Evolutionary conservation across 805 yeast species (phyloP).

Genomic region (Schwanniomyces pseudopolymorphus): DNA sequence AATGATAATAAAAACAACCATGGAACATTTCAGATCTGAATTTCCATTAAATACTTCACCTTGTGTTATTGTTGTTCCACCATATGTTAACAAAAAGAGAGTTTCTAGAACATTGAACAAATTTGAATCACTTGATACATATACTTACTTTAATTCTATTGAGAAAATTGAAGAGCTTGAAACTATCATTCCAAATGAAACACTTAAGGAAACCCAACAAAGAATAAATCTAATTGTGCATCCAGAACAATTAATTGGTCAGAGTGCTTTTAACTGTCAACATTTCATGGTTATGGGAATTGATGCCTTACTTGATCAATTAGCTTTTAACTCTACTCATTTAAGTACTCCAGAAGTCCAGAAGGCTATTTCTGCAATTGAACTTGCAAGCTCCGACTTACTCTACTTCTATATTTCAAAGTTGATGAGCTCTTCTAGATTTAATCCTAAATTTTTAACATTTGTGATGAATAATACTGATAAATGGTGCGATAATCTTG

Average conservation of each 20-base stretch:
- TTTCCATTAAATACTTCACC: conserved; percentile 8
- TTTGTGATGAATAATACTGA: conserved; percentile 9
- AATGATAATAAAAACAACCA: neutral
- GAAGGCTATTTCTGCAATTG: conserved; percentile 14
- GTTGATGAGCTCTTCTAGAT: conserved; percentile 14
- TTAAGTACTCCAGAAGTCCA: neutral
- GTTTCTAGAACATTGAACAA: conserved; percentile 3
- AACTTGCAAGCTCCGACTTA: conserved; percentile 20
- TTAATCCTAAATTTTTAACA: conserved; percentile 19
- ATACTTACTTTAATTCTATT: neutral
- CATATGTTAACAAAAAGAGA: conserved; percentile 5
- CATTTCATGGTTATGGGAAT: conserved; percentile 17
- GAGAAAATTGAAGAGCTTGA: neutral
- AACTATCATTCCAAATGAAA: neutral
- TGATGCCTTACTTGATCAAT: conserved; percentile 20
- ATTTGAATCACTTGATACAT: neutral
- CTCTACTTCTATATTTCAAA: conserved; percentile 15
- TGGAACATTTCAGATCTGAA: conserved; percentile 5
- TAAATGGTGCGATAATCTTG: conserved; percentile 4
- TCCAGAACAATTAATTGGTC: conserved; percentile 16
- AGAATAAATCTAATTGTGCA: conserved; percentile 5
- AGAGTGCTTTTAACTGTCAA: conserved; percentile 5
- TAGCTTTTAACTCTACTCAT: conserved; percentile 11
- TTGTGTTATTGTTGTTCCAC: conserved; percentile 17
- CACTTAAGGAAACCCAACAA: neutral